These are phyloP conservation scores for Scleroderma bovista DNA, from an alignment of 768 basidiomycete genomes.

Conservation along the genomic window DNA sequence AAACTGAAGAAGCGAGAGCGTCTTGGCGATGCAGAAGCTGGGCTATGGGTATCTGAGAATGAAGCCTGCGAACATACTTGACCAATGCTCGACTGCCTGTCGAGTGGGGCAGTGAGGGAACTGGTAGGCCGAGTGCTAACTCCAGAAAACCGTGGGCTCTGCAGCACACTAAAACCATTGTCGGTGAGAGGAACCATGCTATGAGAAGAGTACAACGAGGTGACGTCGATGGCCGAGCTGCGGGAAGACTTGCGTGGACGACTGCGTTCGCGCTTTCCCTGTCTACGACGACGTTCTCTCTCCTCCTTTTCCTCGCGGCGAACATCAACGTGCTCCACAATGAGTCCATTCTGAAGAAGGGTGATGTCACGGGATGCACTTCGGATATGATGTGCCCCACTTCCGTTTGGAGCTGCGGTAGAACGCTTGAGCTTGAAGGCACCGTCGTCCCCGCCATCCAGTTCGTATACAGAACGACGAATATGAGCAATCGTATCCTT, in stretches of 20 bases:
- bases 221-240: constrained; percentile 65
- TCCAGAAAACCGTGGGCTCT: constrained; percentile 58
- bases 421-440: constrained; percentile 67
- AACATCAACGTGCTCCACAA: constrained; percentile 83
- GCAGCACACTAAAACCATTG: constrained; percentile 48
- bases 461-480: constrained; percentile 73
- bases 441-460: constrained; percentile 44
- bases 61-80: constrained; percentile 73
- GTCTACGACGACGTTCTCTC: constrained; percentile 60
- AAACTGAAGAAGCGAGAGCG: constrained; percentile 76
- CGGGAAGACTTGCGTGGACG: constrained; percentile 69
- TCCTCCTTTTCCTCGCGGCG: constrained; percentile 74
- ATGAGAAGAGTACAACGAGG: constrained; percentile 64
- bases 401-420: constrained; percentile 26
- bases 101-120: constrained; percentile 52
- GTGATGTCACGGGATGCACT: constrained; percentile 68
- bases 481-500: constrained; percentile 77
- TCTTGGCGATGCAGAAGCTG: constrained; percentile 61
- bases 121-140: constrained; percentile 56
- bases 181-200: constrained; percentile 54
- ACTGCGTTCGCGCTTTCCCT: constrained; percentile 54
- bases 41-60: constrained; percentile 74
- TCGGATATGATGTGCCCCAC: constrained; percentile 35
- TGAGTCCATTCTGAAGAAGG: constrained; percentile 82
- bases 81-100: constrained; percentile 53